Percentiles rank a stretch among this genome's conserved stretches.
These are phyloP conservation scores for Ilex paraguariensis DNA, from an alignment of 305 asterid species.

Conservation along the genomic window DNA sequence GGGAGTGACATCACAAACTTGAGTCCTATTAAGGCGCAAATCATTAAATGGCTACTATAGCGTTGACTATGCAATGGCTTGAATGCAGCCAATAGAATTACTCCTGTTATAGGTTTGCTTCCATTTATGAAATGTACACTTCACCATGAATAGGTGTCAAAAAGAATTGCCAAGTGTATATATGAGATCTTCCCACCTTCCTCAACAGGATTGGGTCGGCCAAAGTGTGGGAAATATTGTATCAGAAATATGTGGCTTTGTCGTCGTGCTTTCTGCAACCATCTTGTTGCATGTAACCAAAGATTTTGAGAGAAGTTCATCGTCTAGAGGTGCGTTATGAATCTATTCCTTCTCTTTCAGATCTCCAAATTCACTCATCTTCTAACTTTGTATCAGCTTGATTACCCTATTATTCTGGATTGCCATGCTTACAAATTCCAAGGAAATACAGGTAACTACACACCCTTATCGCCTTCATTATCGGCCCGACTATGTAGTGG, in stretches of 20 bases:
- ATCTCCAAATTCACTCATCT: not conserved
- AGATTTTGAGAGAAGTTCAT: conserved; percentile 60
- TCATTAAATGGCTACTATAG: too few relatives aligned
- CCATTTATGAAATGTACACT: too few relatives aligned
- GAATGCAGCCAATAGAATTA: too few relatives aligned
- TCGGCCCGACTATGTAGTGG: conserved; percentile 50
- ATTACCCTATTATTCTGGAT: not conserved
- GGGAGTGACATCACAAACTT: too few relatives aligned
- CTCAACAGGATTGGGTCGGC: conserved; percentile 87
- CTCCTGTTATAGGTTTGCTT: too few relatives aligned
- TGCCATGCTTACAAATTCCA: not conserved
- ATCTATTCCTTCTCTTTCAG: not conserved
- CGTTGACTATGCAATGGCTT: too few relatives aligned
- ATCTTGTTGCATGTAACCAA: conserved; percentile 62
- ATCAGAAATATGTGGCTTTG: conserved; percentile 69
- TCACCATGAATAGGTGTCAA: too few relatives aligned
- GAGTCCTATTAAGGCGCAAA: too few relatives aligned
- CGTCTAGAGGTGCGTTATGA: conserved; percentile 46
- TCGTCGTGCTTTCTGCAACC: conserved; percentile 73
- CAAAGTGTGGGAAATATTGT: conserved; percentile 58
- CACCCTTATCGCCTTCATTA: conserved; percentile 64
- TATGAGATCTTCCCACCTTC: too few relatives aligned
- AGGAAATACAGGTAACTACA: conserved; percentile 39
- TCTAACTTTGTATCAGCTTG: not conserved
- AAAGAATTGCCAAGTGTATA: too few relatives aligned